Evolutionary conservation across 2,329 filamentous ascomycete species (phyloP).

Genomic region (Fusarium mexicanum): DNA sequence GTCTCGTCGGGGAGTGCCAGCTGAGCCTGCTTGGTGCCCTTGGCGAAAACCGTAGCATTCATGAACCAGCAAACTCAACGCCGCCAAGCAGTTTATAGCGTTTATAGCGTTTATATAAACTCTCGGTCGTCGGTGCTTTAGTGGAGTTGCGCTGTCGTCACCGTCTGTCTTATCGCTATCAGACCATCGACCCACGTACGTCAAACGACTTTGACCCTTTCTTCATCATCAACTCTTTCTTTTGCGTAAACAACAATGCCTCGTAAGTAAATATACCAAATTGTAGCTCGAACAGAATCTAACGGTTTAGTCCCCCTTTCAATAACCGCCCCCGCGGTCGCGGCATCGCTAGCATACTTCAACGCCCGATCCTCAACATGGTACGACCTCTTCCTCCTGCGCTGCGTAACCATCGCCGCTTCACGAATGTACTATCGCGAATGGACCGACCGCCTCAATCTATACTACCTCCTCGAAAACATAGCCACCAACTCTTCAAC

Average conservation of each 20-base stretch:
- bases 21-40: background rate
- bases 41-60: background rate
- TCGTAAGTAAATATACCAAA: conserved; percentile 3
- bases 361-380: conserved; percentile 75
- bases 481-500: conserved; percentile 63
- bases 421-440: conserved; percentile 58
- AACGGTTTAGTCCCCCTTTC: conserved; percentile 59
- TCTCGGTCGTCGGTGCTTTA: conserved; percentile 9
- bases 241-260: conserved; percentile 23
- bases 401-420: conserved; percentile 58
- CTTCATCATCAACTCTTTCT: background rate
- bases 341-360: conserved; percentile 77
- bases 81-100: background rate
- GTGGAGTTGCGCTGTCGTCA: conserved; percentile 35
- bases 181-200: conserved; percentile 34
- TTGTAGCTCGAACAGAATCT: background rate
- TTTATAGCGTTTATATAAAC: background rate
- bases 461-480: conserved; percentile 80
- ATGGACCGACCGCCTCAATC: conserved; percentile 69
- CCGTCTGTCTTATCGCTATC: conserved; percentile 32
- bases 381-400: conserved; percentile 73
- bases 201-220: background rate
- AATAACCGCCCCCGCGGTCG: conserved; percentile 68
- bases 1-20: background rate
- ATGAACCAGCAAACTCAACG: background rate